Evolutionary conservation across 2,329 filamentous ascomycete species (phyloP).

Genomic region (Penicillium sp.): DNA sequence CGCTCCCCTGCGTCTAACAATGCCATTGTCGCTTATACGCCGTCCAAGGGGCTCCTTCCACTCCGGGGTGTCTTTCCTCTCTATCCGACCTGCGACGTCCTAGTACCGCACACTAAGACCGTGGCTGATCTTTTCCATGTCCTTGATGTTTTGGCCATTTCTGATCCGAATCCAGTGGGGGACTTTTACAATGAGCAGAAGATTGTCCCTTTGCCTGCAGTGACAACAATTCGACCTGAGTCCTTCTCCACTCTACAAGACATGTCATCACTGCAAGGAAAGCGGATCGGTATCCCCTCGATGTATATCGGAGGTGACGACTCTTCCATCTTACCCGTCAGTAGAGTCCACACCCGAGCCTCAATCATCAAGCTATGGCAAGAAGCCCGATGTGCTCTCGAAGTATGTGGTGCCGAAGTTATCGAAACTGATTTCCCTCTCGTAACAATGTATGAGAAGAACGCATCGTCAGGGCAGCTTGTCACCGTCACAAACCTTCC

Average conservation of each 20-base stretch:
- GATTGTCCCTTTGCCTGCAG: constrained; percentile 43
- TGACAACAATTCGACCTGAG: constrained; percentile 32
- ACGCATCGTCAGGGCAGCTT: constrained; percentile 30
- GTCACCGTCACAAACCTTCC: constrained; percentile 47
- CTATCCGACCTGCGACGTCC: constrained; percentile 58
- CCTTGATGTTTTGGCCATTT: constrained; percentile 49
- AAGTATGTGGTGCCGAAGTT: constrained; percentile 34
- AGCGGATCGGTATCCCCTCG: constrained; percentile 51
- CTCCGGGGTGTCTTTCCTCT: constrained; percentile 57
- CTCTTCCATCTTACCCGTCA: constrained; percentile 34
- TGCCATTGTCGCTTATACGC: constrained; percentile 57
- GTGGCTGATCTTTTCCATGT: constrained; percentile 53
- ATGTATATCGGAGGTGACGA: constrained; percentile 51
- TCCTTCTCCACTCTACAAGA: constrained; percentile 36
- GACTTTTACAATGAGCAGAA: constrained; percentile 60
- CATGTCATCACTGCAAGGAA: constrained; percentile 40
- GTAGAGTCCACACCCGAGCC: constrained; percentile 36
- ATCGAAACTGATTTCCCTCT: constrained; percentile 37
- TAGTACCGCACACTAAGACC: constrained; percentile 55
- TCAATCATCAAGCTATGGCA: constrained; percentile 42
- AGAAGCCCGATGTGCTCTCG: constrained; percentile 26
- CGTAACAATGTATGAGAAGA: constrained; percentile 34
- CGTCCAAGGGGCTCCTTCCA: constrained; percentile 54
- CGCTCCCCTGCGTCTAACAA: constrained; percentile 60
- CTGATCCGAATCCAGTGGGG: constrained; percentile 44